Evolutionary conservation across 2,329 filamentous ascomycete species (phyloP).

Genomic region (Calonectria pauciramosa): DNA sequence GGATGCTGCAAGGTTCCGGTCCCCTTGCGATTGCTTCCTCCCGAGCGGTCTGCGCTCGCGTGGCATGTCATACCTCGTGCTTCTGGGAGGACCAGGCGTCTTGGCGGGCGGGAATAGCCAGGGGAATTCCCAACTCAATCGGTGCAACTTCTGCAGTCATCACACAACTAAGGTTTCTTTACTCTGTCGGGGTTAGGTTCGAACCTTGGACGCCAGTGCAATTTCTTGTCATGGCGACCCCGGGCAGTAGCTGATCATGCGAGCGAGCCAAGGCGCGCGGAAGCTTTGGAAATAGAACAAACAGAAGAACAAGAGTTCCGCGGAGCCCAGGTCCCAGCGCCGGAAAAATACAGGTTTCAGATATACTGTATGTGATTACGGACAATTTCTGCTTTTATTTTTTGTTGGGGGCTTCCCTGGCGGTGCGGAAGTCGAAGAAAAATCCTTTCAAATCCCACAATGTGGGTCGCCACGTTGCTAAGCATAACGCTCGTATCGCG

Average conservation of each 20-base stretch:
- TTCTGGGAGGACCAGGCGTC: constrained; percentile 1
- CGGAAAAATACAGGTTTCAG: background rate
- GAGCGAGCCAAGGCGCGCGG: background rate
- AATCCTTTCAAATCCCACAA: constrained; percentile 8
- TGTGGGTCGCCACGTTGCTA: background rate
- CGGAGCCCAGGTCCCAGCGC: background rate
- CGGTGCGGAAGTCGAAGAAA: background rate
- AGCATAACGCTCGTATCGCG: background rate
- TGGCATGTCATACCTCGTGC: background rate
- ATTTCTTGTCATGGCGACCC: constrained; percentile 2
- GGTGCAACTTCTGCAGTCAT: background rate
- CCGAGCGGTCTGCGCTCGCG: background rate
- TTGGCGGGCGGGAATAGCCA: constrained; percentile 2
- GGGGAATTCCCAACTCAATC: constrained; percentile 1
- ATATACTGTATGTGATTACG: background rate
- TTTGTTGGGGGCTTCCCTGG: background rate
- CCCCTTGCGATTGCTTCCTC: background rate
- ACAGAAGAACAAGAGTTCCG: background rate
- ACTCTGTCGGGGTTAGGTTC: background rate
- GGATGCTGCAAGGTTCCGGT: background rate
- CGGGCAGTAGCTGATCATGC: background rate
- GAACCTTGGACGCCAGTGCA: background rate
- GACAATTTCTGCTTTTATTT: background rate
- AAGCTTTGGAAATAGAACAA: background rate
- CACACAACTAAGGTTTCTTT: background rate